Conservation (phyloP, 805 yeast species). For the Grigorovia jiainica region DNA sequence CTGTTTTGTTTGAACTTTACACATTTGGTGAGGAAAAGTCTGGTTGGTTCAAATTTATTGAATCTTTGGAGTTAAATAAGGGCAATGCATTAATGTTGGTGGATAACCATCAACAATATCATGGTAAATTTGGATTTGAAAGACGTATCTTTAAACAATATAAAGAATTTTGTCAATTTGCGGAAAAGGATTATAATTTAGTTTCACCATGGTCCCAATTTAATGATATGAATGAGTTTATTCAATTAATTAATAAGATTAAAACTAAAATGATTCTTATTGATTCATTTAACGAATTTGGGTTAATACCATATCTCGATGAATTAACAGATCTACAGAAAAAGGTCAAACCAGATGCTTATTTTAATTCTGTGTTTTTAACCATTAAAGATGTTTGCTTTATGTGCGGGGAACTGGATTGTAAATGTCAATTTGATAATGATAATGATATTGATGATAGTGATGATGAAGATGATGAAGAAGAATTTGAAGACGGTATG, state of each 20-base stretch:
- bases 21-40: background rate
- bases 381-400: slow-evolving; percentile 1
- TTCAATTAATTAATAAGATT: slow-evolving; percentile 46
- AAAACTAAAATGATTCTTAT: slow-evolving; percentile 72
- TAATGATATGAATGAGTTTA: slow-evolving; percentile 27
- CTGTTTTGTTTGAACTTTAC: background rate
- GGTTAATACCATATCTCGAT: slow-evolving; percentile 87
- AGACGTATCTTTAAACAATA: background rate
- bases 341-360: background rate
- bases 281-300: slow-evolving; percentile 64
- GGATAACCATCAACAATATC: background rate
- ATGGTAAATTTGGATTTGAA: background rate
- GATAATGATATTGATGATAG: slow-evolving; percentile 5
- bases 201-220: slow-evolving; percentile 25
- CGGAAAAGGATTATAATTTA: slow-evolving; percentile 13
- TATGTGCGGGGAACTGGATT: slow-evolving; percentile 2
- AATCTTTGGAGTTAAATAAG: background rate
- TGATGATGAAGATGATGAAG: slow-evolving; percentile 8
- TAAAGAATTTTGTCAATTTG: slow-evolving; percentile 15
- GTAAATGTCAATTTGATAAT: slow-evolving; percentile 7
- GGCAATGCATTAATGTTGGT: background rate
- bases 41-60: background rate
- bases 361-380: background rate
- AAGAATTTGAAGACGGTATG: background rate
- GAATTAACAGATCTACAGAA: slow-evolving; percentile 43